Conservation (phyloP, 2,329 filamentous ascomycete genomes). For the Colletotrichum tropicale region DNA sequence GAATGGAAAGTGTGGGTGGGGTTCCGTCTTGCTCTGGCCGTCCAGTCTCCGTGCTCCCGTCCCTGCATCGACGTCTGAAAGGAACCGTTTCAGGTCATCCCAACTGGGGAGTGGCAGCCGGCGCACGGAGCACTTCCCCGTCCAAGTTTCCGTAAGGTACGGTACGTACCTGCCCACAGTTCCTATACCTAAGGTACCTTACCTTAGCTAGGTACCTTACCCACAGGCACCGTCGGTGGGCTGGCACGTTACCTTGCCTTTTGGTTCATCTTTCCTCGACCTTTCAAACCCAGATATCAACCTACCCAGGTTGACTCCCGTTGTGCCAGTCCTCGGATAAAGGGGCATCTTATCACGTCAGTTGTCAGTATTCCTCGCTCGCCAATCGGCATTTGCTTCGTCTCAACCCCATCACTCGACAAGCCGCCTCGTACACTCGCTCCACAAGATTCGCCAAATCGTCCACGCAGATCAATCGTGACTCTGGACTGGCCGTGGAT, state of each 20-base stretch:
- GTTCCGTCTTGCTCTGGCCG: background rate
- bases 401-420: background rate
- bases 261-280: background rate
- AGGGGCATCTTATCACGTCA: background rate
- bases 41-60: constrained; percentile 3
- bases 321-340: background rate
- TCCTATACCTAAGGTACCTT: too few species aligned
- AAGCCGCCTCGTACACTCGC: background rate
- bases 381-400: background rate
- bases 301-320: background rate
- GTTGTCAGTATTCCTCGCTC: background rate
- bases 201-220: too few species aligned
- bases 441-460: background rate
- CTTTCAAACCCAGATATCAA: background rate
- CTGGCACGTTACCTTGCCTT: background rate
- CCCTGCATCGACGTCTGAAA: background rate
- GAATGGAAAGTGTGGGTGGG: background rate
- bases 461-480: background rate
- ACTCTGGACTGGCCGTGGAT: background rate
- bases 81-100: background rate
- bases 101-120: background rate
- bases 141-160: background rate
- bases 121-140: background rate
- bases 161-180: background rate
- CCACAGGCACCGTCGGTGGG: too few species aligned